These are phyloP conservation scores for Leptographium procerum DNA, from an alignment of 2,329 filamentous ascomycete genomes.

Conservation along the genomic window DNA sequence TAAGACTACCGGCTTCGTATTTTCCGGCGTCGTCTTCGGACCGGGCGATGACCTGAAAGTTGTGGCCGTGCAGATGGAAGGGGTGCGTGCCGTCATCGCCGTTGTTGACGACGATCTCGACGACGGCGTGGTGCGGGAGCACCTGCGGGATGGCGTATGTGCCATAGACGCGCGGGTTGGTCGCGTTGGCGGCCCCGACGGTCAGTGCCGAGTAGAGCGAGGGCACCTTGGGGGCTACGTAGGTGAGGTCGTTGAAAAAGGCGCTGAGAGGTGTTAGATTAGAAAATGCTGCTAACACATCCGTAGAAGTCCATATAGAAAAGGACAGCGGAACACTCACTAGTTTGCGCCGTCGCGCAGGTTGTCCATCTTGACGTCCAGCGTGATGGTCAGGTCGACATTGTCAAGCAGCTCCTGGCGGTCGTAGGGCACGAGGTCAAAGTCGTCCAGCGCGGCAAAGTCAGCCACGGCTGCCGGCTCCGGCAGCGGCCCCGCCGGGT, in stretches of 20 bases:
- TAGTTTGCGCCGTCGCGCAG: constrained; percentile 58
- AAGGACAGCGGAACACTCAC: constrained; percentile 30
- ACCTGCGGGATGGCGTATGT: constrained; percentile 54
- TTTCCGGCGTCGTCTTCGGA: constrained; percentile 42
- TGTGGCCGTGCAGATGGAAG: constrained; percentile 14
- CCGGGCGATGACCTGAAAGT: constrained; percentile 38
- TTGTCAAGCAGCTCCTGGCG: constrained; percentile 45
- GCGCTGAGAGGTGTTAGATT: constrained; percentile 26
- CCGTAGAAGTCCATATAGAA: too few relatives aligned
- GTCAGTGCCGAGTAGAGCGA: constrained; percentile 66
- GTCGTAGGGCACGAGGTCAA: constrained; percentile 58
- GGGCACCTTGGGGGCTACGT: constrained; percentile 62
- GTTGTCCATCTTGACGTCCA: constrained; percentile 56
- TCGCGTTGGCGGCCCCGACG: constrained; percentile 43
- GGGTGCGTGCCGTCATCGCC: constrained; percentile 12
- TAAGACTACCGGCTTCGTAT: constrained; percentile 36
- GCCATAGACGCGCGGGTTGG: constrained; percentile 53
- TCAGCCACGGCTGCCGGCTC: constrained; percentile 44
- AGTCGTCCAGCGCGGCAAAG: constrained; percentile 59
- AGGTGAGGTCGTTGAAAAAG: constrained; percentile 70
- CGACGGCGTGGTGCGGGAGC: constrained; percentile 53
- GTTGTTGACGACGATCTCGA: constrained; percentile 52
- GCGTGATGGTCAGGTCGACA: constrained; percentile 51
- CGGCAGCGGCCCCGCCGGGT: constrained; percentile 33
- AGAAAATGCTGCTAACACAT: too few relatives aligned